phyloP scores from a whole-genome alignment of 345 rosid species.

The Luvunga scandens region DNA sequence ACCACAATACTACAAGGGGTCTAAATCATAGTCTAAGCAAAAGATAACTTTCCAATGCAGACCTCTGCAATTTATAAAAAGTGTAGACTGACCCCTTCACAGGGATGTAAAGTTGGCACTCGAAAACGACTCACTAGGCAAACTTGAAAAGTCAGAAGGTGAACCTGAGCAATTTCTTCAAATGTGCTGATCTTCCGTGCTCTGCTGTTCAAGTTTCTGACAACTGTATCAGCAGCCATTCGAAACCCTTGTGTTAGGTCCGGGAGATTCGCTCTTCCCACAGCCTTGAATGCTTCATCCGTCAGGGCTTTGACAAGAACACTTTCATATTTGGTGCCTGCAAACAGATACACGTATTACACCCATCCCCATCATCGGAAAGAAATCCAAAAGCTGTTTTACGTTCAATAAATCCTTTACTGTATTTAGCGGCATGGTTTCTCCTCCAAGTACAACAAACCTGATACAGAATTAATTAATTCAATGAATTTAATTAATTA shows the following conservation, averaged over 20 bases:
- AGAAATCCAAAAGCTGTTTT: not conserved
- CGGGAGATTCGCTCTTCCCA: constrained; percentile 54
- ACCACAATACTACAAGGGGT: no score
- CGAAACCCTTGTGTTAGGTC: constrained; percentile 49
- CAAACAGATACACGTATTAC: not conserved
- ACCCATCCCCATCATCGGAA: not conserved
- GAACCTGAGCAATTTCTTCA: constrained; percentile 35
- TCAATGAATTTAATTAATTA: no score
- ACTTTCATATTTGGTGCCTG: constrained; percentile 53
- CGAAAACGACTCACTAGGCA: not conserved
- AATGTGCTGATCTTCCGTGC: constrained; percentile 49
- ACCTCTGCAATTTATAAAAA: no score
- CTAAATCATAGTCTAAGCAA: no score
- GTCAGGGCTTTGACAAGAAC: constrained; percentile 45
- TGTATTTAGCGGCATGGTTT: constrained; percentile 65
- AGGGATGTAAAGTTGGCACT: no score
- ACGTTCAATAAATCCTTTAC: constrained; percentile 3
- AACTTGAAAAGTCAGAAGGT: not conserved
- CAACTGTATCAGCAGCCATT: constrained; percentile 52
- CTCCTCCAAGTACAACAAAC: constrained; percentile 19
- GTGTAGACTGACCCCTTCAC: no score
- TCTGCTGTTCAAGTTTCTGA: constrained; percentile 42
- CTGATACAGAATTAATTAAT: not conserved
- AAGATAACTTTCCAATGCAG: no score
- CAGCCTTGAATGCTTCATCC: constrained; percentile 51